Base-by-base conservation (phyloP, 2,329 filamentous ascomycete species). In the Fusarium pseudoanthophilum region DNA sequence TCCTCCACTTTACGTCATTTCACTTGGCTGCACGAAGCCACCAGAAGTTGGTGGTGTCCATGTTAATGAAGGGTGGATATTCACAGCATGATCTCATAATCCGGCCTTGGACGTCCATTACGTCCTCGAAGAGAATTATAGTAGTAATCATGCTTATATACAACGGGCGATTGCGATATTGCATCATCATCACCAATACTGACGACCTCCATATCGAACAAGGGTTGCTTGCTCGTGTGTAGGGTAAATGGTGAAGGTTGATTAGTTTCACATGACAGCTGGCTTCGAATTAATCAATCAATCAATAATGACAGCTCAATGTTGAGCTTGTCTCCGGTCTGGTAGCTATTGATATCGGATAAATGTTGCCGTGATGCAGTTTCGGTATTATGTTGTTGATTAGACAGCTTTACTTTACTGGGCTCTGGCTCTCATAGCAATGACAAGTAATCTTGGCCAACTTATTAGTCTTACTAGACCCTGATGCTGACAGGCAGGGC, bases 1-100 rank as follows among this genome's bases (percentile, higher is more conserved):
- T 32, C 24, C 57, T 69, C 55, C 32, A 49, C 55, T 55, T 64
- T 36, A 30, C 64, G 64, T 63, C 64, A 69, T 69, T 15, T 49
- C 32, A 13, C 26, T 36, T 26, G n/a, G 58, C 37, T 57, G 24
- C 20, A 20, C 14, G 28, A 42, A 60, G 58, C 37, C 37, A 60
- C 48, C 16, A 24, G n/a, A 40, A 48, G 13, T 39, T 30, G n/a
- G 18, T 40, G 32, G 20, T 43, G 26, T 43, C 42, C 10, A n/a
- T n/a, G 15, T 32, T 11, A 4, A 16, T 18, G 4, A 20, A 32
- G 9, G 4, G 13, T 28, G 45, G 11, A 28, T 21, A 26, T 6
- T 18, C 6, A 20, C 5, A 20, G 7, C 26, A 43, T 65, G 37
- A 45, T 28, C n/a, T 57, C 63, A 66, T 55, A n/a, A 11, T 14